These are phyloP conservation scores for Alternaria gansuensis DNA, from an alignment of 2,329 filamentous ascomycete genomes.

Conservation along the genomic window DNA sequence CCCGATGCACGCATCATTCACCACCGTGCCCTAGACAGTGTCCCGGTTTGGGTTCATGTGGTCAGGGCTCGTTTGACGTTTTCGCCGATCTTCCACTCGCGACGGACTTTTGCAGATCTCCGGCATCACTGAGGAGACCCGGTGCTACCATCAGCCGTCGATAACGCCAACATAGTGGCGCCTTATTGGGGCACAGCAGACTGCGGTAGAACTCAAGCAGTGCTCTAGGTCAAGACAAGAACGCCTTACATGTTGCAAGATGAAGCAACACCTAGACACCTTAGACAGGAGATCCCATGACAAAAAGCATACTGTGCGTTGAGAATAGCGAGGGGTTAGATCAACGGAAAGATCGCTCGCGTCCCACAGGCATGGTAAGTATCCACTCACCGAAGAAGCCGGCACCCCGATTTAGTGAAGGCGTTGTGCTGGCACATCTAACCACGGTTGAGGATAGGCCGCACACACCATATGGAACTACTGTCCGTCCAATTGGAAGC, in stretches of 20 bases:
- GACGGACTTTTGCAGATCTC: constrained; percentile 21
- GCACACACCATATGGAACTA: constrained; percentile 17
- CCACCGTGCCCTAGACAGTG: background rate
- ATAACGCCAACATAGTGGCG: constrained; percentile 24
- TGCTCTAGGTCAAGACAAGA: background rate
- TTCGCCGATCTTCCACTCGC: constrained; percentile 29
- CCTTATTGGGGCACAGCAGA: constrained; percentile 14
- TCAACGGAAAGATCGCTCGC: constrained; percentile 14
- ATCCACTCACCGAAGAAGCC: constrained; percentile 14
- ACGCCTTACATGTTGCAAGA: background rate
- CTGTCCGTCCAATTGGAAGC: constrained; percentile 28
- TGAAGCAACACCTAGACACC: background rate
- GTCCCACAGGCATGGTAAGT: constrained; percentile 9
- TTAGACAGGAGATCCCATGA: constrained; percentile 7
- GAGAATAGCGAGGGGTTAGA: constrained; percentile 5
- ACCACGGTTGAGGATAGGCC: constrained; percentile 17
- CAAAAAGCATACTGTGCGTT: constrained; percentile 11
- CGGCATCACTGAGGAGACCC: constrained; percentile 40
- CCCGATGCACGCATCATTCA: constrained; percentile 25
- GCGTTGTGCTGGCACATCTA: constrained; percentile 21
- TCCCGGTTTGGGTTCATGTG: constrained; percentile 11
- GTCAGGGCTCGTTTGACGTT: constrained; percentile 20
- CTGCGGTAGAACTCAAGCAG: constrained; percentile 4
- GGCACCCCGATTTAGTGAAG: constrained; percentile 28
- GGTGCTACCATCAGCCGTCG: constrained; percentile 21